Evolutionary conservation across 2,329 filamentous ascomycete species (phyloP).

Genomic region (Fusarium buharicum): DNA sequence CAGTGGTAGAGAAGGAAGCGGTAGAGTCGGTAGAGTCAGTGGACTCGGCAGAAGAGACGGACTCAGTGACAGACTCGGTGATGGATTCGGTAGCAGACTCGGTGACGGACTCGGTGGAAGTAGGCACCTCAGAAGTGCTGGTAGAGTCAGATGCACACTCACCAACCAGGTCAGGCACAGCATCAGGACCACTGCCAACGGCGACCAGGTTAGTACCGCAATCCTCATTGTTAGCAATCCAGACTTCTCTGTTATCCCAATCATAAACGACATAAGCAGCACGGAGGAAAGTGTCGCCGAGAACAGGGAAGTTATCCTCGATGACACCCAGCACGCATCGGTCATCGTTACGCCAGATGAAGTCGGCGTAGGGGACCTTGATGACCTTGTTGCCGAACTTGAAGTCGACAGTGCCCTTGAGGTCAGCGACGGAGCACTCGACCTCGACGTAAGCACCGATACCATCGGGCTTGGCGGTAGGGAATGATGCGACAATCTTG

Average conservation of each 20-base stretch:
- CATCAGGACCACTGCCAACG: slow-evolving; percentile 54
- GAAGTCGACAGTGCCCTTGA: slow-evolving; percentile 58
- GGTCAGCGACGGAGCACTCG: slow-evolving; percentile 52
- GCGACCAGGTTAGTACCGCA: slow-evolving; percentile 53
- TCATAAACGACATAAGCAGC: slow-evolving; percentile 58
- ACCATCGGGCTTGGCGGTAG: slow-evolving; percentile 53
- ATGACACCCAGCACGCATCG: slow-evolving; percentile 60
- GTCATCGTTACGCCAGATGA: slow-evolving; percentile 54
- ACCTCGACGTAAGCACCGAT: slow-evolving; percentile 59
- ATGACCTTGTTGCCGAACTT: slow-evolving; percentile 58
- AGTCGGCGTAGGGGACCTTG: slow-evolving; percentile 58
- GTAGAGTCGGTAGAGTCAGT: slow-evolving; percentile 20
- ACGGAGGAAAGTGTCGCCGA: slow-evolving; percentile 59
- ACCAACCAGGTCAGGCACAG: slow-evolving; percentile 48
- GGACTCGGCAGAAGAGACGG: slow-evolving; percentile 3
- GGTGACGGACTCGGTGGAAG: slow-evolving; percentile 26
- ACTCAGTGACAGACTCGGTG: slow-evolving; percentile 5
- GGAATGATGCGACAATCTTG: slow-evolving; percentile 56
- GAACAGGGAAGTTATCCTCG: slow-evolving; percentile 53
- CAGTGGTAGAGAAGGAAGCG: slow-evolving; percentile 26
- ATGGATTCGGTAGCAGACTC: slow-evolving; percentile 13
- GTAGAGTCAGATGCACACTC: slow-evolving; percentile 44
- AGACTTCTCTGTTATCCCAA: slow-evolving; percentile 53
- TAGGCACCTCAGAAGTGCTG: slow-evolving; percentile 20
- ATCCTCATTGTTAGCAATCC: slow-evolving; percentile 52